phyloP scores from a whole-genome alignment of 345 rosid species.

The Eucalyptus caleyi region DNA sequence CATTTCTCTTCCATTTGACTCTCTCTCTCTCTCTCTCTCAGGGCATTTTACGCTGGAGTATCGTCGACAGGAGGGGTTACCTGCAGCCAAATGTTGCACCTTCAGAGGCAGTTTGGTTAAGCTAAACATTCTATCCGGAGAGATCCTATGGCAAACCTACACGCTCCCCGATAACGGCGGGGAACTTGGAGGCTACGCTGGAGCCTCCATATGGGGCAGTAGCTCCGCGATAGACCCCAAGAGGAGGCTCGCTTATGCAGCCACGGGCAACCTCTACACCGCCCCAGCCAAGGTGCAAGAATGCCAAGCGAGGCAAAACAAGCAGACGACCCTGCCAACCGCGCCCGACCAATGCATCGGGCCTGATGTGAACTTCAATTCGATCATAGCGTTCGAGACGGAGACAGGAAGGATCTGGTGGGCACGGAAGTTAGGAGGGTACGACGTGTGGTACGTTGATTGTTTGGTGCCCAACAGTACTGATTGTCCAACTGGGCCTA shows the following conservation, averaged over 20 bases:
- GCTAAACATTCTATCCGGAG: constrained; percentile 4
- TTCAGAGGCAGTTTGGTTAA: constrained; percentile 27
- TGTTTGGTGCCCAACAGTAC: constrained; percentile 27
- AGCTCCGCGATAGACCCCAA: constrained; percentile 23
- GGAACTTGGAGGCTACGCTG: constrained; percentile 24
- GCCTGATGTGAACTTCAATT: constrained; percentile 15
- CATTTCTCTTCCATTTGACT: background rate
- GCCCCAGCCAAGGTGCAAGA: constrained; percentile 17
- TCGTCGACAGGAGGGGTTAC: constrained; percentile 20
- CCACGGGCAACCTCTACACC: constrained; percentile 28
- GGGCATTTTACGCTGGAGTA: constrained; percentile 20
- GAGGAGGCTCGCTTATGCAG: constrained; percentile 24
- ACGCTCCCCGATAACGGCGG: constrained; percentile 40
- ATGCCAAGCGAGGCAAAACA: constrained; percentile 29
- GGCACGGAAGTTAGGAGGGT: constrained; percentile 30
- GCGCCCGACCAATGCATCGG: constrained; percentile 27
- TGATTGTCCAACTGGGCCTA: constrained; percentile 43
- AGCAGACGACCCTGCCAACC: constrained; percentile 15
- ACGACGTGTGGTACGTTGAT: constrained; percentile 19
- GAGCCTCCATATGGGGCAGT: constrained; percentile 42
- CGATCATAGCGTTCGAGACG: constrained; percentile 15
- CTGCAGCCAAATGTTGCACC: constrained; percentile 18
- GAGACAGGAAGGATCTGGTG: constrained; percentile 20
- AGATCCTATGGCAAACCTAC: constrained; percentile 15
- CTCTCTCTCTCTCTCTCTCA: background rate